Evolutionary conservation across 371 early-diverging fungal species (phyloP), one percentile per base, ranked within the genome.

Genomic region (Rhizopus microsporus): DNA sequence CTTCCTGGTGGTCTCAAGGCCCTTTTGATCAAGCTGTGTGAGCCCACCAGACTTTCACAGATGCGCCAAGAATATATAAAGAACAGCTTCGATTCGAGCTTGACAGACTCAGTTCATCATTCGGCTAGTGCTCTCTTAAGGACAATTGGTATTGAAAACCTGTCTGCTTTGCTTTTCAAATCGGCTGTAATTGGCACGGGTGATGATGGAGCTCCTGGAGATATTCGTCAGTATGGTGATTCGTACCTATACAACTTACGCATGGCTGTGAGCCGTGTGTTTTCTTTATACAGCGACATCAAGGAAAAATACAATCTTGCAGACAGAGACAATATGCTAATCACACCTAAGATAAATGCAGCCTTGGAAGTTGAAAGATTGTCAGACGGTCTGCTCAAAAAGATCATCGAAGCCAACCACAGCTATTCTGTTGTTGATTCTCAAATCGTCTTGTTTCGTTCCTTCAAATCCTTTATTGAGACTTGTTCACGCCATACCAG

Each of bases 351-450:
- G 31, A 47, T 71, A 10, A 44, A 59, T 30, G 67, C 65, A 2
- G 64, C 69, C 4, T 56, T 62, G 10, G 59, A 61, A 15, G 51
- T 72, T 16, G 67, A 67, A 45, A 47, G 59, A 7, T 45, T 51
- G 2, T 45, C 65, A 1, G 56, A 56, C 15, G 38, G 39, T 0
- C 65, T 72, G 51, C 43, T 73, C 5, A 51, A 48, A n/a, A 57
- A 56, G 31, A 23, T 75, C 4, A 51, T 71, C 17, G 37, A 55
- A 32, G 69, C 63, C 33, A 78, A 75, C 46, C 65, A 68, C 50
- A 75, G 73, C 32, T 65, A 62, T 46, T 78, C 78, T 0, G 43
- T 75, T 23, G 74, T 71, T 3, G 78, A 78, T 32, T 60, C 75
- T 5, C 64, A 78, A 30, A 51, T 69, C 5, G 58, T 69, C 29